Conservation (phyloP, 805 yeast genomes). For the Metschnikowia drakensbergensis region DNA sequence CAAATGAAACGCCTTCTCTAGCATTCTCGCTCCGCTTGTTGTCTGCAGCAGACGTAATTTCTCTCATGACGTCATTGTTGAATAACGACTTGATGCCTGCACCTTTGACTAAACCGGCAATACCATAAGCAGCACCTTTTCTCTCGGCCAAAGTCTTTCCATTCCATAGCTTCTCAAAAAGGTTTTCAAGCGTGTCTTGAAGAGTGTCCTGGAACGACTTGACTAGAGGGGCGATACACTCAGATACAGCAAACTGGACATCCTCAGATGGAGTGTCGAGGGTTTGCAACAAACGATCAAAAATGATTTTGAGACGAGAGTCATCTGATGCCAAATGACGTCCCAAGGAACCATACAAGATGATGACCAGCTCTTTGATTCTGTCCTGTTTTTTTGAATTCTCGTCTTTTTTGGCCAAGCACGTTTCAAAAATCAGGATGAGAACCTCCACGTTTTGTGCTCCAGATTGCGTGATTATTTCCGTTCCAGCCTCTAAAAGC, state of each 20-base stretch:
- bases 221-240: slow-evolving; percentile 82
- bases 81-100: slow-evolving; percentile 76
- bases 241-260: slow-evolving; percentile 84
- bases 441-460: slow-evolving; percentile 62
- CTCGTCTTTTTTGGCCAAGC: slow-evolving; percentile 49
- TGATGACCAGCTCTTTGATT: slow-evolving; percentile 75
- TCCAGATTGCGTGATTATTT: slow-evolving; percentile 65
- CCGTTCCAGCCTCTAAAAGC: slow-evolving; percentile 85
- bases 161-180: slow-evolving; percentile 58
- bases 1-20: slow-evolving; percentile 85
- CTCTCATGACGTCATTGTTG: slow-evolving; percentile 72
- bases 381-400: slow-evolving; percentile 51
- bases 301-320: slow-evolving; percentile 57
- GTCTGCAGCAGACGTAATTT: slow-evolving; percentile 77
- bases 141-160: slow-evolving; percentile 50
- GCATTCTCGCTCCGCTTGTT: slow-evolving; percentile 70
- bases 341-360: slow-evolving; percentile 87
- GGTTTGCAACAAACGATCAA: slow-evolving; percentile 67
- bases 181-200: slow-evolving; percentile 50
- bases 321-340: slow-evolving; percentile 73
- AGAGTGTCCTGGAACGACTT: slow-evolving; percentile 49
- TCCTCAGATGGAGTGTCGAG: slow-evolving; percentile 84
- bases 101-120: slow-evolving; percentile 91
- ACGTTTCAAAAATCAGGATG: slow-evolving; percentile 75
- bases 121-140: slow-evolving; percentile 94